These are phyloP conservation scores for Breviolum minutum DNA, from an alignment of 73 alveolate species.

Conservation along the genomic window DNA sequence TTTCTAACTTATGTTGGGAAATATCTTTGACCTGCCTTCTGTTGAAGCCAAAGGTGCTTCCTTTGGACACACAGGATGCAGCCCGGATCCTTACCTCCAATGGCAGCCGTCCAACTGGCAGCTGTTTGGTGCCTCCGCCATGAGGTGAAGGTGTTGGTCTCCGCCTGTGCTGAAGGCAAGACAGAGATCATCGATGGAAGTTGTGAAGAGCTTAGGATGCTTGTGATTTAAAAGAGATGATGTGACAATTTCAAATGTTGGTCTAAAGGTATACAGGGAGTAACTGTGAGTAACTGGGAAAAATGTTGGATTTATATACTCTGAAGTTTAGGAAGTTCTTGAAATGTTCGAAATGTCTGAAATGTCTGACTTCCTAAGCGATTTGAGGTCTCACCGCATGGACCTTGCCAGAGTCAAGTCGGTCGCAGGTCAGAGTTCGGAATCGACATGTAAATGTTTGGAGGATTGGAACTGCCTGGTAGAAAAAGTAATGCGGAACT, in stretches of 20 bases:
- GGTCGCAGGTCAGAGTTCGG: background rate
- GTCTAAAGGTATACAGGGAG: too few species aligned
- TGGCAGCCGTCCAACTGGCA: background rate
- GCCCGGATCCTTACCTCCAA: background rate
- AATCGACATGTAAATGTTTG: too few species aligned
- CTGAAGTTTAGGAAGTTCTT: too few species aligned
- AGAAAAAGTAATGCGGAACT: too few species aligned
- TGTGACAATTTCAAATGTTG: too few species aligned
- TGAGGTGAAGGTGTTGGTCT: constrained; percentile 60
- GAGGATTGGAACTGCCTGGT: too few species aligned
- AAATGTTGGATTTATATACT: too few species aligned
- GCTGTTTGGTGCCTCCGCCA: background rate
- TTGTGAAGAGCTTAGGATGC: background rate
- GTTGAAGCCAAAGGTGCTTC: background rate
- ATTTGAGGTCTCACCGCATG: constrained; percentile 34
- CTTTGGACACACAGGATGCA: constrained; percentile 86
- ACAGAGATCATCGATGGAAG: constrained; percentile 34
- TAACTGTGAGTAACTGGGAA: too few species aligned
- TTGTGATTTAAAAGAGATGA: too few species aligned
- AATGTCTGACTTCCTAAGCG: background rate
- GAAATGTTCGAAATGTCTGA: background rate
- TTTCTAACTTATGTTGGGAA: background rate
- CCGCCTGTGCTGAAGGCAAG: constrained; percentile 85
- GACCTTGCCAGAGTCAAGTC: background rate
- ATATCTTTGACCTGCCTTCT: background rate